These are phyloP conservation scores for Elasticomyces elasticus DNA, from an alignment of 495 filamentous ascomycete species.

Conservation along the genomic window DNA sequence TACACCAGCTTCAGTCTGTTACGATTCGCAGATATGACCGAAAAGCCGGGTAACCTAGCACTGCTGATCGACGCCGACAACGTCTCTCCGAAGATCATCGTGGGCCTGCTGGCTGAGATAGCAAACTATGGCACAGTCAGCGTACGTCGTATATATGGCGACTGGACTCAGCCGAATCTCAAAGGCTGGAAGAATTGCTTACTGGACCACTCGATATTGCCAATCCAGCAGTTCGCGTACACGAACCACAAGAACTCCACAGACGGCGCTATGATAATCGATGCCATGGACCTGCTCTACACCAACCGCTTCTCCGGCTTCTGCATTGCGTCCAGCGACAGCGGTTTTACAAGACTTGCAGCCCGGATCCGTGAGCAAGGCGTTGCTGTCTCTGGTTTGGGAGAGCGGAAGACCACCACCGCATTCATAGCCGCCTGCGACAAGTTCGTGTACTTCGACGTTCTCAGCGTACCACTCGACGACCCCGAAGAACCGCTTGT, in stretches of 20 bases:
- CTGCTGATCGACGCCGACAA: slow-evolving; percentile 10
- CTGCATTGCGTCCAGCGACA: slow-evolving; percentile 16
- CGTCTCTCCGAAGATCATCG: slow-evolving; percentile 7
- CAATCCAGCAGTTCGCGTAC: slow-evolving; percentile 16
- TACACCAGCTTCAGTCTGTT: too few relatives aligned
- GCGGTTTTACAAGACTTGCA: slow-evolving; percentile 15
- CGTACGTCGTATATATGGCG: slow-evolving; percentile 14
- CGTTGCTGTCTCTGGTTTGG: slow-evolving; percentile 14
- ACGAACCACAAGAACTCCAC: slow-evolving; percentile 13
- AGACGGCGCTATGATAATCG: slow-evolving; percentile 18
- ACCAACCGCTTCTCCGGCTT: slow-evolving; percentile 14
- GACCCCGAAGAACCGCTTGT: too few relatives aligned
- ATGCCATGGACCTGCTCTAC: slow-evolving; percentile 19
- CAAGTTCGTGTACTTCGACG: slow-evolving; percentile 14
- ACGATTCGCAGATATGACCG: too few relatives aligned
- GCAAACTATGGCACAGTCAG: slow-evolving; percentile 16
- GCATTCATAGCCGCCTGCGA: slow-evolving; percentile 14
- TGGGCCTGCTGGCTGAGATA: slow-evolving; percentile 13
- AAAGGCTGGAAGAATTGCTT: slow-evolving; percentile 6
- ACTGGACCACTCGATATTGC: slow-evolving; percentile 10
- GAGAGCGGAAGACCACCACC: slow-evolving; percentile 6
- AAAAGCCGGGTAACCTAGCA: too few relatives aligned
- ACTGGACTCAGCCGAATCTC: slow-evolving; percentile 9
- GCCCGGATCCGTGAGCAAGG: slow-evolving; percentile 15
- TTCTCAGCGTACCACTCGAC: slow-evolving; percentile 54